phyloP scores from a whole-genome alignment of 768 basidiomycete species.

The Suillus decipiens region DNA sequence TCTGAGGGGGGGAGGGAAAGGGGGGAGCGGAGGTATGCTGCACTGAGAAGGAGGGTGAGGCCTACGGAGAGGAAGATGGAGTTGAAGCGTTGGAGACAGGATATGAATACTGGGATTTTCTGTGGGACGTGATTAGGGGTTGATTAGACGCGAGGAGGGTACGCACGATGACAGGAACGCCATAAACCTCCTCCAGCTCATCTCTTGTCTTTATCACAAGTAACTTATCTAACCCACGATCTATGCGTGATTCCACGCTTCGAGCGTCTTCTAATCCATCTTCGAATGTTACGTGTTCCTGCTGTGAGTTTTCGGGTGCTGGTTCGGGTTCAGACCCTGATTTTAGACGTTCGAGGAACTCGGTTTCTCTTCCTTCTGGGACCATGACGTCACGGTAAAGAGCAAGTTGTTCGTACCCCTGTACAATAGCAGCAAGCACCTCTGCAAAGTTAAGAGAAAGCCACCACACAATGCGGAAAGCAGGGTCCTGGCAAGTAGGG shows the following conservation, averaged over 20 bases:
- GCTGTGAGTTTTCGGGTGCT: constrained; percentile 13
- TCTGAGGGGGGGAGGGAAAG: constrained; percentile 29
- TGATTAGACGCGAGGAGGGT: constrained; percentile 1
- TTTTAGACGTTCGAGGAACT: constrained; percentile 37
- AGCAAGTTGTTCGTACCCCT: constrained; percentile 69
- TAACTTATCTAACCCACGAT: constrained; percentile 67
- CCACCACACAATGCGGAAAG: constrained; percentile 77
- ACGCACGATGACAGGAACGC: constrained; percentile 77
- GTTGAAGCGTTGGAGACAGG: constrained; percentile 76
- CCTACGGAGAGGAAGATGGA: constrained; percentile 71
- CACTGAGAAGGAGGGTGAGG: constrained; percentile 51
- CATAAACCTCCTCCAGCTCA: constrained; percentile 80
- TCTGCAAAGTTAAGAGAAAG: constrained; percentile 71
- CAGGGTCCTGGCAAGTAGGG: constrained; percentile 55
- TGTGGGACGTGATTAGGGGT: neutral
- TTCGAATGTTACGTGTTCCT: constrained; percentile 12
- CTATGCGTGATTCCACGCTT: constrained; percentile 45
- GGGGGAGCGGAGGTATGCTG: constrained; percentile 60
- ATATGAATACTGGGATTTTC: constrained; percentile 79
- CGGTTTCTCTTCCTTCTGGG: constrained; percentile 39
- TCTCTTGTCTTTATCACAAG: constrained; percentile 64
- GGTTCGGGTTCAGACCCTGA: constrained; percentile 2
- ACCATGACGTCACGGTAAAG: constrained; percentile 74
- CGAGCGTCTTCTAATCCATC: constrained; percentile 15
- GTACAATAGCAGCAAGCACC: constrained; percentile 60